Conservation (phyloP, 2,329 filamentous ascomycete species). For the Boeremia exigua region DNA sequence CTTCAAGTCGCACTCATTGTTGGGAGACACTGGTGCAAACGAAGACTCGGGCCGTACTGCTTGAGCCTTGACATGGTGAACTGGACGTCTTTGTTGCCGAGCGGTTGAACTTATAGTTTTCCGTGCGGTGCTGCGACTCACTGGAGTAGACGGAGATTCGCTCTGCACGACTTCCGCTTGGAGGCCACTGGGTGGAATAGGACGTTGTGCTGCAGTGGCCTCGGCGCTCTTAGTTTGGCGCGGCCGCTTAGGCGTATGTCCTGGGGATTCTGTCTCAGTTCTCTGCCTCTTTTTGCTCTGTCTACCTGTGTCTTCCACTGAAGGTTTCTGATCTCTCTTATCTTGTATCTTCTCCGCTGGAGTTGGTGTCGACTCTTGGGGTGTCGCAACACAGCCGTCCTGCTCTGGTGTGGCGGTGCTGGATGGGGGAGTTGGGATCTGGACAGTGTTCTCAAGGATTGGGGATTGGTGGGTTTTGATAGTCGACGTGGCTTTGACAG, state of each 20-base stretch:
- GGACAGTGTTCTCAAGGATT: background rate
- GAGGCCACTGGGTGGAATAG: background rate
- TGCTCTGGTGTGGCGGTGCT: background rate
- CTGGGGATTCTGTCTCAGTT: background rate
- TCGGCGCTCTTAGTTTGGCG: background rate
- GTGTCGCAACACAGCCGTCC: background rate
- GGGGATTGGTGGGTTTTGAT: background rate
- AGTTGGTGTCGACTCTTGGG: background rate
- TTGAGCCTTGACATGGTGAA: background rate
- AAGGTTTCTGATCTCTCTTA: background rate
- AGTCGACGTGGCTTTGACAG: background rate
- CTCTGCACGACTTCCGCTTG: too few species aligned
- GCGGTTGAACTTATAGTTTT: background rate
- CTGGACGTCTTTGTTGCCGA: background rate
- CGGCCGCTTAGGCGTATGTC: background rate
- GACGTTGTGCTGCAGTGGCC: background rate
- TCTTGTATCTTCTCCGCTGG: background rate
- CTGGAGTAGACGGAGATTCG: too few species aligned
- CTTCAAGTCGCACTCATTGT: conserved; percentile 1
- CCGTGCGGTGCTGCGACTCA: background rate
- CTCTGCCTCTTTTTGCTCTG: background rate
- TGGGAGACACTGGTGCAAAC: conserved; percentile 5
- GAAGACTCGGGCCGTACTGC: background rate
- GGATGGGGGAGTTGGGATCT: background rate
- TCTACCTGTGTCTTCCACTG: too few species aligned